Percentiles rank a stretch among this genome's conserved stretches.
Conservation (phyloP, 345 rosid species). For the Brassica incana region DNA sequence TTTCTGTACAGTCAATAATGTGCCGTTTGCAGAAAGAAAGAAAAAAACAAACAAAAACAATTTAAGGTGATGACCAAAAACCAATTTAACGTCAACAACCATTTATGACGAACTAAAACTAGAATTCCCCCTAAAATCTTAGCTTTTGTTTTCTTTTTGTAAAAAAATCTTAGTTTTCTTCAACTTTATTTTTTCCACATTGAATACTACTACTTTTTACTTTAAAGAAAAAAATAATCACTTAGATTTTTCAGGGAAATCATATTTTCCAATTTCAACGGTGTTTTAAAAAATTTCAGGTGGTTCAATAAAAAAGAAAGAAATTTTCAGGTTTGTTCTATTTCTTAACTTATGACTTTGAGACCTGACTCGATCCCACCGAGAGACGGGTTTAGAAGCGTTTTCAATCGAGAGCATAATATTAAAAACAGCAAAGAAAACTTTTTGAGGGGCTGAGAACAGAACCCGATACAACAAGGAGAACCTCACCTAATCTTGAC, state of each 20-base stretch:
- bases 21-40: neutral
- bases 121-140: neutral
- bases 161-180: neutral
- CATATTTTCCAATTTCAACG: neutral
- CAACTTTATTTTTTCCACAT: neutral
- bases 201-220: neutral
- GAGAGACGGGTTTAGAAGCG: too few relatives aligned
- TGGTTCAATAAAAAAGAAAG: too few relatives aligned
- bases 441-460: too few relatives aligned
- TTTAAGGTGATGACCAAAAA: neutral
- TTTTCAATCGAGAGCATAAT: too few relatives aligned
- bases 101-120: neutral
- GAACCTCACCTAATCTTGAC: too few relatives aligned
- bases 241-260: neutral
- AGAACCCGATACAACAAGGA: too few relatives aligned
- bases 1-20: neutral
- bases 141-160: neutral
- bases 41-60: neutral
- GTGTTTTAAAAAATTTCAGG: neutral
- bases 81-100: neutral
- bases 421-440: too few relatives aligned
- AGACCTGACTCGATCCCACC: neutral
- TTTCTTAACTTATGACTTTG: neutral
- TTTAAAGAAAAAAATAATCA: neutral
- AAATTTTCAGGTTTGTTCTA: neutral